These are phyloP conservation scores for Cajanus cajan DNA, from an alignment of 306 rosid species.

Conservation along the genomic window DNA sequence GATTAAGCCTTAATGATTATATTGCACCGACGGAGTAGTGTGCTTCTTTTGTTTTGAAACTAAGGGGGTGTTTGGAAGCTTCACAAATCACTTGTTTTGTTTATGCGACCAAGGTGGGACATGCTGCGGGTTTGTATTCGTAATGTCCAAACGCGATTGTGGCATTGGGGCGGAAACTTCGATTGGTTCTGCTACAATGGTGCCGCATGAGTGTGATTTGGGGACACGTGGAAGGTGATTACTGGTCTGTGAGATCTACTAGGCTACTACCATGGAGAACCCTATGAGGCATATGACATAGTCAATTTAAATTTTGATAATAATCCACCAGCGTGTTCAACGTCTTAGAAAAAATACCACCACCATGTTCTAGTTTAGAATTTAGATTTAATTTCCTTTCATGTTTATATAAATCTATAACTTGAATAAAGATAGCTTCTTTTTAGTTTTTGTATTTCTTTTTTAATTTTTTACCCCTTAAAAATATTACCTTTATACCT, in stretches of 20 bases:
- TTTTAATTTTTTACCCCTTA: no score
- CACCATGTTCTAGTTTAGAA: no score
- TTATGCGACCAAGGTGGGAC: background rate
- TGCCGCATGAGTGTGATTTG: background rate
- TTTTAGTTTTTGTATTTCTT: no score
- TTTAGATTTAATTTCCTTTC: no score
- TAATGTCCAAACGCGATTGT: conserved; percentile 8
- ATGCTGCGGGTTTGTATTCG: background rate
- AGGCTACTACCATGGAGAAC: background rate
- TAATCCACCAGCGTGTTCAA: no score
- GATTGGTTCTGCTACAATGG: conserved; percentile 23
- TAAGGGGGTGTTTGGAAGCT: conserved; percentile 24
- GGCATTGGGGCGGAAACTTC: background rate
- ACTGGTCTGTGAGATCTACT: background rate
- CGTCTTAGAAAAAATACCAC: no score
- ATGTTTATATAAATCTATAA: no score
- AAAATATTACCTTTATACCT: no score
- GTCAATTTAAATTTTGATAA: conserved; percentile 17
- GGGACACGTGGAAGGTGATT: conserved; percentile 17
- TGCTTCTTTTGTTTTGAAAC: background rate
- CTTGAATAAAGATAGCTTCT: no score
- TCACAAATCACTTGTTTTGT: background rate
- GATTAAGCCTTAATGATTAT: background rate
- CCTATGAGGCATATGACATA: background rate
- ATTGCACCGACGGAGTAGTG: background rate